A percentile compares a stretch with the other conserved stretches of the same genome.
These are phyloP conservation scores for Sporothrix mexicana DNA, from an alignment of 2,329 filamentous ascomycete species.

Conservation along the genomic window DNA sequence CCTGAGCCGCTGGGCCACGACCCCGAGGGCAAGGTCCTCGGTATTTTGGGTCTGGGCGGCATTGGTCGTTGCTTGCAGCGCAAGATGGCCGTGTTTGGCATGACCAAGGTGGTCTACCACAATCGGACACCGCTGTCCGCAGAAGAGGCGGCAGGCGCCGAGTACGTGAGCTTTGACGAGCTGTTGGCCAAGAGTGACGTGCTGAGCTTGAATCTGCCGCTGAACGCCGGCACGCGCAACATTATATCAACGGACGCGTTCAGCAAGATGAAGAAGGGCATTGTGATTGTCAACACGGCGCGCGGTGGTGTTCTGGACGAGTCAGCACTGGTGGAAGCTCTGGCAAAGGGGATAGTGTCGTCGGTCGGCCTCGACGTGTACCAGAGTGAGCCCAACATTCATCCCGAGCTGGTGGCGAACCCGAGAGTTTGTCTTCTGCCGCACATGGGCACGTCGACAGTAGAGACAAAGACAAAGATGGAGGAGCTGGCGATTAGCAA, in stretches of 20 bases:
- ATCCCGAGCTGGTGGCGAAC: slow-evolving; percentile 64
- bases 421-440: slow-evolving; percentile 67
- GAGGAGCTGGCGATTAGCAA: slow-evolving; percentile 30
- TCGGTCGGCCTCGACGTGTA: slow-evolving; percentile 63
- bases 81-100: slow-evolving; percentile 58
- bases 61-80: slow-evolving; percentile 60
- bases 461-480: slow-evolving; percentile 48
- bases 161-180: slow-evolving; percentile 62
- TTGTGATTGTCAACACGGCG: slow-evolving; percentile 61
- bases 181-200: slow-evolving; percentile 60
- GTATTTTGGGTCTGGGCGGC: slow-evolving; percentile 65
- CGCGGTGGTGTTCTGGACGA: slow-evolving; percentile 63
- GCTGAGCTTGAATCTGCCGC: slow-evolving; percentile 59
- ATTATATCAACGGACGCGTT: slow-evolving; percentile 59
- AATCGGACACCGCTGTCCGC: slow-evolving; percentile 52
- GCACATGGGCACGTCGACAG: slow-evolving; percentile 71
- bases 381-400: slow-evolving; percentile 64
- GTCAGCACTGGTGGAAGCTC: slow-evolving; percentile 57
- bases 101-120: slow-evolving; percentile 61
- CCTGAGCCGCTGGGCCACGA: slow-evolving; percentile 60
- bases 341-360: slow-evolving; percentile 60
- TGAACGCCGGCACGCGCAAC: slow-evolving; percentile 52
- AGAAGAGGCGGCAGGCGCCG: slow-evolving; percentile 49
- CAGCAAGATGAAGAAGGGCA: slow-evolving; percentile 59
- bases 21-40: slow-evolving; percentile 66